Evolutionary conservation across 2,329 filamentous ascomycete species (phyloP), one percentile per base, ranked within the genome.

Genomic region (Microdochium trichocladiopsis): DNA sequence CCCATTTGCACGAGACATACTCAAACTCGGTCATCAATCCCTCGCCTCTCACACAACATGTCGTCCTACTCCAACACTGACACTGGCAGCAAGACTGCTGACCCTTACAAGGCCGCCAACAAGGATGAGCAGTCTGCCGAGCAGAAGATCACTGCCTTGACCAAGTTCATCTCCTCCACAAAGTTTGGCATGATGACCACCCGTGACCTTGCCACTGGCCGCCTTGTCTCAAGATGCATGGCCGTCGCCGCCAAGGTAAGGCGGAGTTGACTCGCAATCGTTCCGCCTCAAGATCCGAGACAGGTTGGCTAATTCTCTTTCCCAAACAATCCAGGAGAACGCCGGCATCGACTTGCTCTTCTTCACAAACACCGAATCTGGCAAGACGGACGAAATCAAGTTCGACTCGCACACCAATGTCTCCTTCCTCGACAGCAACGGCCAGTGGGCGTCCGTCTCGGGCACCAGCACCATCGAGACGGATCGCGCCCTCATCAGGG

Each of bases 161-260:
- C 78, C 61, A 72, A 75, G 14, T 95, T 95, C 69, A 80, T 89
- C 64, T 77, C 80, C 36, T 76, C 78, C 56, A 80, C 78, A 74
- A 95, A 95, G 72, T 95, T 90, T 66, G 88, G 87, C 69, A 89
- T 95, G 86, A 84, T 95, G 83, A 94, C 90, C 9, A 95, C 91
- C 22, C 78, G 84, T 49, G 83, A 86, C 49, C 74, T 79, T 2
- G 74, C 78, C 33, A 80, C 77, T 0, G 86, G 85, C 12, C 76
- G 84, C 49, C 74, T 96, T 14, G 84, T 87, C 4, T 92, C 87
- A n/a, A 78, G 91, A 58, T 90, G 86, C 68, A 95, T 96, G 91
- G 88, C 88, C 4, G 69, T 95, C 14, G 88, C 89, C 16, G 89
- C 82, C 14, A 87, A 87, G 70, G 89, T 91, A 74, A 28, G 72